phyloP scores from a whole-genome alignment of 1,284 basidiomycete genomes.

The Fistulinella cinereoalba region DNA sequence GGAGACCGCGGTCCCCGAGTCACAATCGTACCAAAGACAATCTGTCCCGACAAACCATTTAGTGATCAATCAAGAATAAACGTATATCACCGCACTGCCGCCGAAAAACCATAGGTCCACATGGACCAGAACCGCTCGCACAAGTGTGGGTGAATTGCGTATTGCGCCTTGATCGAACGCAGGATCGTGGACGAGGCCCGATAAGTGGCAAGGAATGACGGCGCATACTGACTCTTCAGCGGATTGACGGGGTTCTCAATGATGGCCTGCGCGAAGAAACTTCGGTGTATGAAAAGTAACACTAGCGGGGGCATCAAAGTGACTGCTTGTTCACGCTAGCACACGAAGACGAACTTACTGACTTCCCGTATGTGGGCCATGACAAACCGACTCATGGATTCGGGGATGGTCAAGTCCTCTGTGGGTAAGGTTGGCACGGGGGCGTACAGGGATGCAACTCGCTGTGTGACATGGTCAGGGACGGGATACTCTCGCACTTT shows the following conservation, averaged over 20 bases:
- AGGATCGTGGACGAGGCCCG: slow-evolving; percentile 56
- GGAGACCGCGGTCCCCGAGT: slow-evolving; percentile 59
- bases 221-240: slow-evolving; percentile 55
- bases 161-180: slow-evolving; percentile 54
- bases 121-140: slow-evolving; percentile 56
- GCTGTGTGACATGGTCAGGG: slow-evolving; percentile 43
- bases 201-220: slow-evolving; percentile 64
- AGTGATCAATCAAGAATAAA: neutral
- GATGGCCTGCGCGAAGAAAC: slow-evolving; percentile 69
- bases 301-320: slow-evolving; percentile 38
- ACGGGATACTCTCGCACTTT: slow-evolving; percentile 66
- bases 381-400: slow-evolving; percentile 50
- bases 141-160: slow-evolving; percentile 48
- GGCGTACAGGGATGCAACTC: slow-evolving; percentile 20
- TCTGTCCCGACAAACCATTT: slow-evolving; percentile 35
- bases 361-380: slow-evolving; percentile 55
- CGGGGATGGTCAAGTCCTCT: slow-evolving; percentile 26
- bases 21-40: slow-evolving; percentile 67
- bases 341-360: slow-evolving; percentile 38
- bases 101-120: slow-evolving; percentile 66
- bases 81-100: slow-evolving; percentile 43
- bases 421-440: slow-evolving; percentile 13
- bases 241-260: slow-evolving; percentile 60
- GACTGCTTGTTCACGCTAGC: slow-evolving; percentile 1
- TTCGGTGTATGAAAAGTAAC: slow-evolving; percentile 64